phyloP scores from a whole-genome alignment of 1,284 basidiomycete species.

The Ganoderma multipileum region DNA sequence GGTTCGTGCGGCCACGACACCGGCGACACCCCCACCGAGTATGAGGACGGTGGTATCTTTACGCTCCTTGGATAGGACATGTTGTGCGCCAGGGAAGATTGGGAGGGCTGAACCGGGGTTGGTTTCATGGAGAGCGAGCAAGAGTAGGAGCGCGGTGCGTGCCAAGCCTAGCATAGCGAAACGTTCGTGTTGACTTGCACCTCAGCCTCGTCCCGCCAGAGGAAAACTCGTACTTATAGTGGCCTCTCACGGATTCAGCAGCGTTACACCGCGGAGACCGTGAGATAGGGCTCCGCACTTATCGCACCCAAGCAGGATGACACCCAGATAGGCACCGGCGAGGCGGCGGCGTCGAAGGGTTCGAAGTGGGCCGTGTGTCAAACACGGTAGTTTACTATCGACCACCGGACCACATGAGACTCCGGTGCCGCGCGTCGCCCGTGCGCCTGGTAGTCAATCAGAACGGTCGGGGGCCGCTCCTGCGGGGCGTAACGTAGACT shows the following conservation, averaged over 20 bases:
- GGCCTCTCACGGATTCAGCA: neutral
- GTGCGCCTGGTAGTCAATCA: neutral
- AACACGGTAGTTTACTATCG: neutral
- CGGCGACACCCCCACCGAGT: slow-evolving; percentile 71
- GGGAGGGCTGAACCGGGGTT: neutral
- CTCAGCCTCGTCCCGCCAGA: neutral
- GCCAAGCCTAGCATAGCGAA: neutral
- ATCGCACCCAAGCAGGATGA: neutral
- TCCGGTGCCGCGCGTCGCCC: neutral
- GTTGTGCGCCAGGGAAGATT: slow-evolving; percentile 8
- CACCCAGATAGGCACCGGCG: neutral
- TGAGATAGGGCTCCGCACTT: slow-evolving; percentile 9
- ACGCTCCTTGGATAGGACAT: slow-evolving; percentile 3
- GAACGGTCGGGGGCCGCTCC: neutral
- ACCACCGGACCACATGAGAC: neutral
- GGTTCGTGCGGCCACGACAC: slow-evolving; percentile 69
- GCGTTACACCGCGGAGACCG: neutral
- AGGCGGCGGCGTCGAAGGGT: neutral
- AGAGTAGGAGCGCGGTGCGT: neutral
- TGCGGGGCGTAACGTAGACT: neutral
- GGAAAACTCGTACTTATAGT: slow-evolving; percentile 1
- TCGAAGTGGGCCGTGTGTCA: neutral
- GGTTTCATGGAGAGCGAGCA: neutral
- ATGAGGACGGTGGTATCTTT: slow-evolving; percentile 51
- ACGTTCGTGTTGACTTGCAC: neutral